Evolutionary conservation across 345 rosid genomes (phyloP).

Genomic region (Cardamine chenopodiifolia): DNA sequence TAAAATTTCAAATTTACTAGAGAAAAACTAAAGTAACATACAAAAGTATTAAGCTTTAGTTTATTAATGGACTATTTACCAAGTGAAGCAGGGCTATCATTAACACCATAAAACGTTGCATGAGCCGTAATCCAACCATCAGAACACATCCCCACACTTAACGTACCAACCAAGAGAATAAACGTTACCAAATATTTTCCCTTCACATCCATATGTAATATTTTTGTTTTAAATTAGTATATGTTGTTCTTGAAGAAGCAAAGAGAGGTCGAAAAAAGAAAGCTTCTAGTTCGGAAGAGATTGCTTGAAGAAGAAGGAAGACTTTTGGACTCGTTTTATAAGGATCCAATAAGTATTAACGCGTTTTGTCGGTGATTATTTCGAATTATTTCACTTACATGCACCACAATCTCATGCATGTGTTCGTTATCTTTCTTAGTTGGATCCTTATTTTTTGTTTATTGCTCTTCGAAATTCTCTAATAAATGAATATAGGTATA

Average conservation of each 20-base stretch:
- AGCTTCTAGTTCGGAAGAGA: slow-evolving; percentile 18
- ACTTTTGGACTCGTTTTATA: slow-evolving; percentile 36
- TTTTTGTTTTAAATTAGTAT: not conserved
- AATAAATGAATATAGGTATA: slow-evolving; percentile 36
- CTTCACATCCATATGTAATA: slow-evolving; percentile 2
- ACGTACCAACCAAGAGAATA: slow-evolving; percentile 40
- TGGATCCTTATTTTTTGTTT: slow-evolving; percentile 27
- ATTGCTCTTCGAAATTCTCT: slow-evolving; percentile 27
- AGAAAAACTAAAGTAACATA: not conserved
- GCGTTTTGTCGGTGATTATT: slow-evolving; percentile 47
- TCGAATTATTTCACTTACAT: slow-evolving; percentile 40
- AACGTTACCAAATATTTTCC: slow-evolving; percentile 23
- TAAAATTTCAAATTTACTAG: too few relatives aligned
- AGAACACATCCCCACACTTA: slow-evolving; percentile 44
- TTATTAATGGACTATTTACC: slow-evolving; percentile 46
- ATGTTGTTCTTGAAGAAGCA: slow-evolving; percentile 1
- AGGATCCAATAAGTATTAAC: slow-evolving; percentile 6
- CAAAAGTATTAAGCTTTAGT: not conserved
- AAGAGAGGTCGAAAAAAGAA: slow-evolving; percentile 12
- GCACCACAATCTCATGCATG: slow-evolving; percentile 44
- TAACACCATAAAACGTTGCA: slow-evolving; percentile 77
- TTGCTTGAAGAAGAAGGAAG: slow-evolving; percentile 41
- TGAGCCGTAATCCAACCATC: slow-evolving; percentile 61
- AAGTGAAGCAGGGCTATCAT: slow-evolving; percentile 70
- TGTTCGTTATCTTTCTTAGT: slow-evolving; percentile 49